Percentiles rank a stretch among this genome's conserved stretches.
Conservation (phyloP, 164 flowering plant genomes). For the Sextonia rubra region DNA sequence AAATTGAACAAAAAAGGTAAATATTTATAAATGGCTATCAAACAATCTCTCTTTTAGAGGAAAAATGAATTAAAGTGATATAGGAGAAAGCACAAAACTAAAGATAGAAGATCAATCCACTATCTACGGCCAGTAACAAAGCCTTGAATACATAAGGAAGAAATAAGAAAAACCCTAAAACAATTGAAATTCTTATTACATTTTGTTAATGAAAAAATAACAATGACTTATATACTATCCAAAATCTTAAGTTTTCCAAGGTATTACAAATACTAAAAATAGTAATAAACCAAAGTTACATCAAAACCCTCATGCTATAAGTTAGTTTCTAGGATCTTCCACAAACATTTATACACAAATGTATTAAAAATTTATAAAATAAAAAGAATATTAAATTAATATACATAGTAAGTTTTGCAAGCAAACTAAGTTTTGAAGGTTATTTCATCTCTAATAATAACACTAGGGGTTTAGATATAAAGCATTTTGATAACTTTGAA, state of each 20-base stretch:
- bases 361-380: not conserved
- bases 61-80: too few relatives aligned
- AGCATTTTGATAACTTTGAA: too few relatives aligned
- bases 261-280: not conserved
- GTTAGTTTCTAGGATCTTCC: too few relatives aligned
- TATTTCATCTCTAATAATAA: too few relatives aligned
- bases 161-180: not conserved
- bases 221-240: not conserved
- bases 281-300: not conserved
- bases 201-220: not conserved
- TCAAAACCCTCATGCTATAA: not conserved
- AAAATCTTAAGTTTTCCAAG: not conserved
- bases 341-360: too few relatives aligned
- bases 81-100: not conserved
- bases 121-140: not conserved
- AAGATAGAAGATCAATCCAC: not conserved
- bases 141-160: not conserved
- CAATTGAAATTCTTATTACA: not conserved
- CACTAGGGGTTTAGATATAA: too few relatives aligned
- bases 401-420: too few relatives aligned
- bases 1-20: too few relatives aligned
- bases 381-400: not conserved
- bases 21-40: too few relatives aligned
- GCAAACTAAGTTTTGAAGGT: too few relatives aligned
- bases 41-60: too few relatives aligned